Conservation (phyloP, 352 stramenopile species). For the Phytophthora sansomeana region DNA sequence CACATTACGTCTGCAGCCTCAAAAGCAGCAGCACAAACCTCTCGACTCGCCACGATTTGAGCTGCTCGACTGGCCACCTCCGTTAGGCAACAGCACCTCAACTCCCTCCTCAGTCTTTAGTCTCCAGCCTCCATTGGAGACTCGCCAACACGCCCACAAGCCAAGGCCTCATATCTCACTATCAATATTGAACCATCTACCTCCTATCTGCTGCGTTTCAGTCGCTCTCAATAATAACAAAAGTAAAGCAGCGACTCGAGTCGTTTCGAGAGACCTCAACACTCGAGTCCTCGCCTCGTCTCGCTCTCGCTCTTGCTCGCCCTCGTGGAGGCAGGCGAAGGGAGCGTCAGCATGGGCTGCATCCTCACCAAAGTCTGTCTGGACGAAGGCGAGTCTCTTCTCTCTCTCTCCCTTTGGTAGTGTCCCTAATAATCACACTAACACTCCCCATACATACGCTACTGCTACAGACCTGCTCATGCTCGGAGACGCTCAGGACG, state of each 20-base stretch:
- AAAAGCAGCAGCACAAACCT: no score
- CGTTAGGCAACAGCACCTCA: not conserved
- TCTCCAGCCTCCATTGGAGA: no score
- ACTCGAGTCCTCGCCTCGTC: not conserved
- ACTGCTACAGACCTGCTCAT: conserved; percentile 33
- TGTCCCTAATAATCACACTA: not conserved
- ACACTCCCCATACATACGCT: conserved; percentile 1
- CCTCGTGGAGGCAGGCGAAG: conserved; percentile 10
- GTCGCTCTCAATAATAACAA: not conserved
- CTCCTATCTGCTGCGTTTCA: not conserved
- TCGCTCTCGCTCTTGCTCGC: conserved; percentile 12
- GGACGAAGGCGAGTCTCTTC: conserved; percentile 39
- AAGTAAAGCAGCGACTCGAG: not conserved
- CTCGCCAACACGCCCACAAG: not conserved
- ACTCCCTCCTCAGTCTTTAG: no score
- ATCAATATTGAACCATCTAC: not conserved
- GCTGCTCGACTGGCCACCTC: not conserved
- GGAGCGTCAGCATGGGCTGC: conserved; percentile 52
- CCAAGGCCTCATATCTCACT: conserved; percentile 1
- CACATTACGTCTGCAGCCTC: not conserved
- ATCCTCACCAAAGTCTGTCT: conserved; percentile 60
- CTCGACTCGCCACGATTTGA: not conserved
- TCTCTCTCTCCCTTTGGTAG: conserved; percentile 1
- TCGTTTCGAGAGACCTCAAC: conserved; percentile 4
- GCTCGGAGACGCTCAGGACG: conserved; percentile 32